Evolutionary conservation across 1,284 basidiomycete genomes (phyloP).

Genomic region (Porphyrellus sp.): DNA sequence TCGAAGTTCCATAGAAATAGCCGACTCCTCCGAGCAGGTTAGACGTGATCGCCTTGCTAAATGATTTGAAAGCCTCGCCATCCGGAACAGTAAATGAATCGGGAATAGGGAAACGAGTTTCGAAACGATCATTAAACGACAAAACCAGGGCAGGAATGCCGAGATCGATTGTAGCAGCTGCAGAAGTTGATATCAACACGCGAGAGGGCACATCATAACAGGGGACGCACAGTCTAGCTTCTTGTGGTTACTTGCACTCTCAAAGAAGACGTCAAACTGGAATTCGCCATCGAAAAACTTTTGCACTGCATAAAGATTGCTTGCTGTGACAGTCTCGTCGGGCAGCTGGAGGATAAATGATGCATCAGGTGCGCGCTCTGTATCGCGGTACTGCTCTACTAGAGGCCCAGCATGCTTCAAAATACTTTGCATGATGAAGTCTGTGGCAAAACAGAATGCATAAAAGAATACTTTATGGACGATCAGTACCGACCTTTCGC

Average conservation of each 20-base stretch:
- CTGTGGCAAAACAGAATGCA: conserved; percentile 38
- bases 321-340: conserved; percentile 67
- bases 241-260: conserved; percentile 63
- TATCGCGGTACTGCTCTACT: conserved; percentile 55
- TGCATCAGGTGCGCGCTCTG: conserved; percentile 64
- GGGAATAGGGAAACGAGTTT: conserved; percentile 63
- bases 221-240: conserved; percentile 55
- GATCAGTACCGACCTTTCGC: conserved; percentile 60
- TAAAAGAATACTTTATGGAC: not conserved
- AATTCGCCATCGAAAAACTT: conserved; percentile 82
- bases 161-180: conserved; percentile 59
- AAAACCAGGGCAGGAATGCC: conserved; percentile 67
- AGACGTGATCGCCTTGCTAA: conserved; percentile 86
- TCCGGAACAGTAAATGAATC: conserved; percentile 49
- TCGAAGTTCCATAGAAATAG: conserved; percentile 90
- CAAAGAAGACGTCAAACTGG: conserved; percentile 84
- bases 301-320: conserved; percentile 85
- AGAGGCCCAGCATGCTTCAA: conserved; percentile 56
- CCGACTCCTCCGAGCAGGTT: conserved; percentile 90
- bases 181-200: conserved; percentile 11
- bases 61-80: conserved; percentile 54
- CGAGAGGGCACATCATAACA: not conserved
- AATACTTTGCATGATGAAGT: conserved; percentile 64
- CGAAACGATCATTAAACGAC: conserved; percentile 69
- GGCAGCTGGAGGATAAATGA: conserved; percentile 74